A percentile compares a stretch with the other conserved stretches of the same genome.
These are phyloP conservation scores for Stenocarpella maydis DNA, from an alignment of 2,329 filamentous ascomycete genomes.

Conservation along the genomic window DNA sequence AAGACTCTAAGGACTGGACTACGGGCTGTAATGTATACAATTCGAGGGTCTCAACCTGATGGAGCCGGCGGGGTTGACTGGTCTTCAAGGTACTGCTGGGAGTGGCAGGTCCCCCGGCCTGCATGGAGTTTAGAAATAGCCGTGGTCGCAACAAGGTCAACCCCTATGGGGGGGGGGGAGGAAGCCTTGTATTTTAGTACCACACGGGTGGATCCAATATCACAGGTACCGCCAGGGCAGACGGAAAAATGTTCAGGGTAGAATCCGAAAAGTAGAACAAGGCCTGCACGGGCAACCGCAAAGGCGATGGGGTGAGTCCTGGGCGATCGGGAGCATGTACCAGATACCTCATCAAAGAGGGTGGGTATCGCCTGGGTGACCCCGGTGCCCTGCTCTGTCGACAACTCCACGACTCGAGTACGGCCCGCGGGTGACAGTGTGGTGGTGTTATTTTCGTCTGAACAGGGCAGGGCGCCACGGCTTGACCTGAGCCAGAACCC, in stretches of 20 bases:
- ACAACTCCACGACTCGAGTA: conserved; percentile 47
- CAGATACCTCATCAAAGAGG: conserved; percentile 51
- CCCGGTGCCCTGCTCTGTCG: conserved; percentile 44
- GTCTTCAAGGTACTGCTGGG: conserved; percentile 48
- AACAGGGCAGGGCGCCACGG: conserved; percentile 30
- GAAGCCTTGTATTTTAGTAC: conserved; percentile 52
- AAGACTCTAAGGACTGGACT: conserved; percentile 25
- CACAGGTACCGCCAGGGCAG: conserved; percentile 51
- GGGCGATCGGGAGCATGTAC: conserved; percentile 41
- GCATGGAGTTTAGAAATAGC: conserved; percentile 52
- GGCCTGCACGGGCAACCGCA: conserved; percentile 50
- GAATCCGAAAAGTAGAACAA: conserved; percentile 52
- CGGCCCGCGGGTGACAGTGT: conserved; percentile 45
- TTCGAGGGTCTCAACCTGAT: conserved; percentile 46
- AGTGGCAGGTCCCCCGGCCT: conserved; percentile 50
- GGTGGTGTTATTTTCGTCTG: conserved; percentile 37
- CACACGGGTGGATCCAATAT: conserved; percentile 59
- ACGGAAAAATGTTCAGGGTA: conserved; percentile 58
- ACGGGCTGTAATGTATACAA: conserved; percentile 33
- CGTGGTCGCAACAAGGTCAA: conserved; percentile 51
- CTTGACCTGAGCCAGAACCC: conserved; percentile 47
- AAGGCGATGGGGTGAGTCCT: conserved; percentile 39
- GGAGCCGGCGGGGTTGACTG: conserved; percentile 51
- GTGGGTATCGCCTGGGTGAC: conserved; percentile 49
- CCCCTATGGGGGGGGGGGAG: conserved; percentile 40